Base-by-base conservation (phyloP, 2,329 filamentous ascomycete genomes). In the Ustulina deusta region DNA sequence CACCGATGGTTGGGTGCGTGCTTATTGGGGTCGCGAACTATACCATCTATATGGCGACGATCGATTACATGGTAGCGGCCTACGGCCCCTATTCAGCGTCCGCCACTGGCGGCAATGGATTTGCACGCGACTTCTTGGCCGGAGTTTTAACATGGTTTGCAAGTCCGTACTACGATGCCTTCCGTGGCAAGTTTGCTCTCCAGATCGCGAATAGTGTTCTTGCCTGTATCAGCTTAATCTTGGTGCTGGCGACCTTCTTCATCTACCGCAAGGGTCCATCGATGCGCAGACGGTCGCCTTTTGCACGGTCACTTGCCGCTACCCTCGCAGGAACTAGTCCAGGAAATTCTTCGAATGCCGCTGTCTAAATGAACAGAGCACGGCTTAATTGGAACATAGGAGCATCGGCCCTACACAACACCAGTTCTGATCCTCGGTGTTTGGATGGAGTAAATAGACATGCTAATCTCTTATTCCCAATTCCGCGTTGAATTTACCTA, bases 11-110 rank as follows among this genome's bases (percentile, higher is more conserved):
- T 52, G 90, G 88, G 72, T 83, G 85, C 2, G 79, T 82, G 6
- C 79, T 90, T 40, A 86, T 91, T 42, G 89, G 88, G 29, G 85
- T 91, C 55, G 89, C 89, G 44, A 91, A 91, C 73, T 86, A 84
- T 66, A 79, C 81, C 17, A 89, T 90, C 58, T 90, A 91, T 78
- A 89, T 90, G 84, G 86, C 88, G 7, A 89, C 87, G 2, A 89
- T 91, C 71, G 88, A 90, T 74, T 90, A 90, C 76, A 89, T 90
- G 85, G 87, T 90, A 65, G 89, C 86, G 61, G 88, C 89, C 2
- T 91, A 91, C 73, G 89, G 89, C 0, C 85, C 86, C 0, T 91
- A 89, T 77, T 87, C 89, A 0, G 88, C 89, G 10, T 90, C 87
- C 0, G 89, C 89, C 0, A 90, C 88, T 0, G 89, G 89, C 49